Conservation (phyloP, 2,329 filamentous ascomycete genomes). For the Fusarium dimerum region DNA sequence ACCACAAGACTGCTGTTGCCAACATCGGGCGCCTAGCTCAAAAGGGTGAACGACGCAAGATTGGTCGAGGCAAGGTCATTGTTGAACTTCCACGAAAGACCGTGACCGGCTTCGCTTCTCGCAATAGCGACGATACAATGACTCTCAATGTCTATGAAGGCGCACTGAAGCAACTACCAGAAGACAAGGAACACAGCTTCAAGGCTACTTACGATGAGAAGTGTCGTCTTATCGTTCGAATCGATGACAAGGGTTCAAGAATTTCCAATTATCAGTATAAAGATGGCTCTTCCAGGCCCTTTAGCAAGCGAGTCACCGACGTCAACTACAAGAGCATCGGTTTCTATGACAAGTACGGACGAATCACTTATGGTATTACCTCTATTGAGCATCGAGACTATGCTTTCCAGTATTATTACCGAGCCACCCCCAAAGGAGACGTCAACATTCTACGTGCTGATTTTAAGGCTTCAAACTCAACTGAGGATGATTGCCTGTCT, state of each 20-base stretch:
- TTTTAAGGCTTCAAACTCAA: slow-evolving; percentile 4
- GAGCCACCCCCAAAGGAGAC: slow-evolving; percentile 8
- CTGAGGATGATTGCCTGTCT: slow-evolving; percentile 8
- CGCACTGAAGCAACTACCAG: slow-evolving; percentile 7
- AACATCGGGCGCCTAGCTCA: slow-evolving; percentile 14
- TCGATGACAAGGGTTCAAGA: slow-evolving; percentile 1
- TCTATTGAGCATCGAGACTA: slow-evolving; percentile 5
- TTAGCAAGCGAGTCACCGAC: slow-evolving; percentile 5
- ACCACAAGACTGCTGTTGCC: slow-evolving; percentile 9
- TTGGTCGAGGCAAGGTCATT: slow-evolving; percentile 7
- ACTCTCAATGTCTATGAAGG: slow-evolving; percentile 9
- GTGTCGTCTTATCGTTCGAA: slow-evolving; percentile 8
- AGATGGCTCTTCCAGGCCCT: slow-evolving; percentile 5
- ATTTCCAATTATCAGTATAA: slow-evolving; percentile 13
- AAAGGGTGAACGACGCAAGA: slow-evolving; percentile 16
- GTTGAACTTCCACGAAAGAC: slow-evolving; percentile 14
- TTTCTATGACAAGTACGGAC: slow-evolving; percentile 20
- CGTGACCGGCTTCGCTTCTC: slow-evolving; percentile 10
- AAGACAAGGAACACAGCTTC: slow-evolving; percentile 3
- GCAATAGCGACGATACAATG: slow-evolving; percentile 9
- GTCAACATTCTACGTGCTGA: slow-evolving; percentile 16
- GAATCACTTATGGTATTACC: slow-evolving; percentile 9
- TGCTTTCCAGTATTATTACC: slow-evolving; percentile 19
- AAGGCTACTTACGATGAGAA: slow-evolving; percentile 11
- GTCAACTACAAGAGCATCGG: slow-evolving; percentile 7